These are phyloP conservation scores for Cryomyces minteri DNA, from an alignment of 495 filamentous ascomycete species.

Conservation along the genomic window DNA sequence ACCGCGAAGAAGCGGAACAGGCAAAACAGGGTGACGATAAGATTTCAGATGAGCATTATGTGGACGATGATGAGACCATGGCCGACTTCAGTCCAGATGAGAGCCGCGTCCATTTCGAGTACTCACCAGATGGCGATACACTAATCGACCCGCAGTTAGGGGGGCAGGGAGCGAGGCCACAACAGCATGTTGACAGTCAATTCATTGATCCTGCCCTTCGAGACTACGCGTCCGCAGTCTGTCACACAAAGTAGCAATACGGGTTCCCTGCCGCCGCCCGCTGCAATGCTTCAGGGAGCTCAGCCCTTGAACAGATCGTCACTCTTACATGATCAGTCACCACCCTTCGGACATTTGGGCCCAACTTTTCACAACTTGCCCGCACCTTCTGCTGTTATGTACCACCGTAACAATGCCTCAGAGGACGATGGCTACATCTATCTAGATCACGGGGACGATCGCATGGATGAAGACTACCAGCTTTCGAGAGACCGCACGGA, in stretches of 20 bases:
- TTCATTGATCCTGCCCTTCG: slow-evolving; percentile 5
- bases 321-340: neutral
- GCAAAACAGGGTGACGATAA: slow-evolving; percentile 25
- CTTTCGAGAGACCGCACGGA: neutral
- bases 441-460: neutral
- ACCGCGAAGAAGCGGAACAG: slow-evolving; percentile 30
- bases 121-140: slow-evolving; percentile 19
- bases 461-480: neutral
- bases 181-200: neutral
- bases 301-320: slow-evolving; percentile 4
- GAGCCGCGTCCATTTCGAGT: neutral
- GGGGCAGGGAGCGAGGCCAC: too few species aligned
- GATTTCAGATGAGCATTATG: slow-evolving; percentile 22
- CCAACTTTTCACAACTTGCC: slow-evolving; percentile 1
- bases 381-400: slow-evolving; percentile 18
- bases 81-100: slow-evolving; percentile 10
- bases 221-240: neutral
- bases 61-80: slow-evolving; percentile 14
- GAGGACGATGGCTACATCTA: slow-evolving; percentile 8
- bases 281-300: slow-evolving; percentile 8
- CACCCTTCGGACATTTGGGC: too few species aligned
- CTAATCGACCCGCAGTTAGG: neutral
- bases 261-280: neutral
- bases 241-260: neutral
- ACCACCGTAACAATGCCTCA: slow-evolving; percentile 7